A percentile compares a stretch with the other conserved stretches of the same genome.
These are phyloP conservation scores for Ganoderma sinense DNA, from an alignment of 1,284 basidiomycete species.

Conservation along the genomic window DNA sequence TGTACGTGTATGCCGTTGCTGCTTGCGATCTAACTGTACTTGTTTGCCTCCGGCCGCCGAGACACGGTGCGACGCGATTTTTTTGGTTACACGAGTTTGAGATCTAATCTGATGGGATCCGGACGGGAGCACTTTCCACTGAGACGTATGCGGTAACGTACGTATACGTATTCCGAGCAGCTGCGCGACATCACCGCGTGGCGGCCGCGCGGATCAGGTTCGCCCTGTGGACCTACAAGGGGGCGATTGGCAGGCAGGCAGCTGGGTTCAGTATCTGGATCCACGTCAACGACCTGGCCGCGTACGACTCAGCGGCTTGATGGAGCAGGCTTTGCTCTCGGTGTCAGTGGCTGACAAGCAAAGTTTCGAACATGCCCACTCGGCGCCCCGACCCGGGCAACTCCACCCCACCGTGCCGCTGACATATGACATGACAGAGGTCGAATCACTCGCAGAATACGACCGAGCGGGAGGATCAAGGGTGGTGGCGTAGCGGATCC, in stretches of 20 bases:
- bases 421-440: not conserved
- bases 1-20: constrained; percentile 10
- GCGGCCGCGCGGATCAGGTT: constrained; percentile 26
- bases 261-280: constrained; percentile 2
- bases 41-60: constrained; percentile 18
- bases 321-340: not conserved
- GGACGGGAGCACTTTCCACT: constrained; percentile 1
- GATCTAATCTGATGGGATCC: constrained; percentile 23
- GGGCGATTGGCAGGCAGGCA: constrained; percentile 17
- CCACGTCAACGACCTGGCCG: constrained; percentile 4
- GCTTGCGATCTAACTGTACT: constrained; percentile 25
- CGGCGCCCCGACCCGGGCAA: constrained; percentile 8
- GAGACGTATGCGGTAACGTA: constrained; percentile 2
- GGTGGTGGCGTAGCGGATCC: constrained; percentile 7
- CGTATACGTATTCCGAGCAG: constrained; percentile 9
- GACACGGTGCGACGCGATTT: constrained; percentile 3
- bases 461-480: constrained; percentile 5
- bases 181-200: constrained; percentile 25
- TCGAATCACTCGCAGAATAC: not conserved
- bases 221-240: constrained; percentile 31
- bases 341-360: not conserved
- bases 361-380: constrained; percentile 14
- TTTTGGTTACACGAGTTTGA: constrained; percentile 13
- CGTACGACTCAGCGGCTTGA: constrained; percentile 5
- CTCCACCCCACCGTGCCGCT: constrained; percentile 5